Conservation (phyloP, 805 yeast species). For the Monosporozyma aerobia region DNA sequence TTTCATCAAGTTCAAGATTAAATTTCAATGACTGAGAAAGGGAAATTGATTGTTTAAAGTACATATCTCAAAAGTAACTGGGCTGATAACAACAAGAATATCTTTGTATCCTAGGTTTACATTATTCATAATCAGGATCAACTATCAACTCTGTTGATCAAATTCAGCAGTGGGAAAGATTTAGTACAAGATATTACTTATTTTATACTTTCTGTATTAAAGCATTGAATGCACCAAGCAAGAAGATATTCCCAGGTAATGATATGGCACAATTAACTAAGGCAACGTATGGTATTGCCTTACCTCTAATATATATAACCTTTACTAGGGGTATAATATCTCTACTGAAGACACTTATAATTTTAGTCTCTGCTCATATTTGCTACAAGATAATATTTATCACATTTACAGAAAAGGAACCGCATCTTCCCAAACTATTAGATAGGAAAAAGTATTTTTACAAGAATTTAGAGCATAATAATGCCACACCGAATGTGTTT, state of each 20-base stretch:
- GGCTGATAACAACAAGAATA: not conserved
- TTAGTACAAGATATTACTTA: not conserved
- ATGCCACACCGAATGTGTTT: not conserved
- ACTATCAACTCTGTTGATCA: too few species aligned
- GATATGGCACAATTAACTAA: not conserved
- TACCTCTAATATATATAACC: not conserved
- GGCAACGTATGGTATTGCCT: not conserved
- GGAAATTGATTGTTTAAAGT: not conserved
- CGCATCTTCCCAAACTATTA: not conserved
- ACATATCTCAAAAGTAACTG: not conserved
- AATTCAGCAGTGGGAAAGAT: not conserved
- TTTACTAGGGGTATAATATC: not conserved
- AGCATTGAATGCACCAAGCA: not conserved
- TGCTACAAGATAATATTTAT: not conserved
- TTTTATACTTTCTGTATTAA: not conserved
- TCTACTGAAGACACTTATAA: not conserved
- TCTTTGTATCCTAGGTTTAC: too few species aligned
- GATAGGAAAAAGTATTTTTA: not conserved
- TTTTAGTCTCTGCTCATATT: not conserved
- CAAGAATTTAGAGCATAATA: not conserved
- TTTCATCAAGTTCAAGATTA: not conserved
- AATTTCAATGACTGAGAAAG: not conserved
- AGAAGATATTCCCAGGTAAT: not conserved
- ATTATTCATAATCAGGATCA: too few species aligned
- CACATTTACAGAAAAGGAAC: not conserved